Evolutionary conservation across 306 rosid genomes (phyloP).

Genomic region (Potentilla sterilis): DNA sequence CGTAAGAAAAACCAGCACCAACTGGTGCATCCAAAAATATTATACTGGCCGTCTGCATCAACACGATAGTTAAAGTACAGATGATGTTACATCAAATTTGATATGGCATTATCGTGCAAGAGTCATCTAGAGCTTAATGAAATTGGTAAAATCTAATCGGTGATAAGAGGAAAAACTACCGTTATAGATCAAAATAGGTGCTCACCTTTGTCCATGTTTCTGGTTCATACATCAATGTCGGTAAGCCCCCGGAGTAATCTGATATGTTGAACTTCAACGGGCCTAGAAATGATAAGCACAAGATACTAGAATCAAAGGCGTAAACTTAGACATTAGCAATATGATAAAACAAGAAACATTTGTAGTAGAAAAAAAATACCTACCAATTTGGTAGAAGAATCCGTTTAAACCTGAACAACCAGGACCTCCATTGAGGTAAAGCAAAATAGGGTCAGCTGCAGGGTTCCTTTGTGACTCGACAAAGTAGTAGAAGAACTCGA

Average conservation of each 20-base stretch:
- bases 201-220: slow-evolving; percentile 22
- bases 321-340: not conserved
- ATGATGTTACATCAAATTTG: not conserved
- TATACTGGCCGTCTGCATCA: slow-evolving; percentile 24
- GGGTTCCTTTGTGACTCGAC: slow-evolving; percentile 21
- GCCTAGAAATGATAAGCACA: not conserved
- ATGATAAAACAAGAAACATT: not conserved
- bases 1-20: slow-evolving; percentile 26
- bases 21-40: slow-evolving; percentile 28
- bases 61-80: not conserved
- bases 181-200: not conserved
- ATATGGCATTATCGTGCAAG: not conserved
- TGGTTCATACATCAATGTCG: slow-evolving; percentile 19
- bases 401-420: slow-evolving; percentile 26
- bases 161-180: not conserved
- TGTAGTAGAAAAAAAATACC: not conserved
- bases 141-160: not conserved
- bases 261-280: slow-evolving; percentile 23
- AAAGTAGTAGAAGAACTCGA: slow-evolving; percentile 27
- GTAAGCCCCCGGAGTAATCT: slow-evolving; percentile 23
- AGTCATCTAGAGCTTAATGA: not conserved
- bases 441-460: slow-evolving; percentile 18
- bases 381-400: slow-evolving; percentile 26
- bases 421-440: slow-evolving; percentile 27
- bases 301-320: not conserved